Conservation (phyloP, 2,329 filamentous ascomycete genomes). For the Fusarium floridanum region DNA sequence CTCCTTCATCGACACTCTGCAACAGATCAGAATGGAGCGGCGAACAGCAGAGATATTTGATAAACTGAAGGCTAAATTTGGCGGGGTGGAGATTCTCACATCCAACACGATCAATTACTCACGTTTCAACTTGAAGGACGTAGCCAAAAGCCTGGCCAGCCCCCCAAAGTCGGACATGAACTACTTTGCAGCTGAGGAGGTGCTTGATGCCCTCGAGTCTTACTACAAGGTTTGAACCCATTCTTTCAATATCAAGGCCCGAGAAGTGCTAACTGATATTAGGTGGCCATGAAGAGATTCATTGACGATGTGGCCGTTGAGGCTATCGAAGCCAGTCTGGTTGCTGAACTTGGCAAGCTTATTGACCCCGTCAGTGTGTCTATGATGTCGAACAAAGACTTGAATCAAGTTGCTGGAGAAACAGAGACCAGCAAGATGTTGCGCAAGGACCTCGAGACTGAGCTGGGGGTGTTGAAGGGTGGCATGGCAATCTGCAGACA, state of each 20-base stretch:
- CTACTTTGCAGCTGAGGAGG: conserved; percentile 47
- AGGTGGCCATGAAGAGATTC: conserved; percentile 27
- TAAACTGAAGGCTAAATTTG: neutral
- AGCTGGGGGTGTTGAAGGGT: conserved; percentile 5
- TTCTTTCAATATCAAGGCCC: too few relatives aligned
- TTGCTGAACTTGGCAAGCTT: conserved; percentile 33
- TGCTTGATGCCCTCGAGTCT: conserved; percentile 54
- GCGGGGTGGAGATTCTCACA: neutral
- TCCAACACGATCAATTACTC: neutral
- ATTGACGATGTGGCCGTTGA: conserved; percentile 40
- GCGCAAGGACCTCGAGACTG: conserved; percentile 4
- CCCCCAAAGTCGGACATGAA: conserved; percentile 45
- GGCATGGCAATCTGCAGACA: conserved; percentile 6
- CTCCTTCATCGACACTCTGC: conserved; percentile 57
- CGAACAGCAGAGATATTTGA: neutral
- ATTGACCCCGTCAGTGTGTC: conserved; percentile 35
- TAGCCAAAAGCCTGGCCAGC: neutral
- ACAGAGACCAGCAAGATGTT: conserved; percentile 12
- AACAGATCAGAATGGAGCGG: conserved; percentile 42
- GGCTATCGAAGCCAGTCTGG: conserved; percentile 40
- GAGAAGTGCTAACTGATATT: neutral
- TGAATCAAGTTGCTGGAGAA: conserved; percentile 39
- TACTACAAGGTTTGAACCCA: conserved; percentile 55
- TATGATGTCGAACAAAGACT: conserved; percentile 31
- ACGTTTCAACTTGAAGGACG: neutral